These are phyloP conservation scores for Pulveroboletus sp. DNA, from an alignment of 768 basidiomycete species.

Conservation along the genomic window DNA sequence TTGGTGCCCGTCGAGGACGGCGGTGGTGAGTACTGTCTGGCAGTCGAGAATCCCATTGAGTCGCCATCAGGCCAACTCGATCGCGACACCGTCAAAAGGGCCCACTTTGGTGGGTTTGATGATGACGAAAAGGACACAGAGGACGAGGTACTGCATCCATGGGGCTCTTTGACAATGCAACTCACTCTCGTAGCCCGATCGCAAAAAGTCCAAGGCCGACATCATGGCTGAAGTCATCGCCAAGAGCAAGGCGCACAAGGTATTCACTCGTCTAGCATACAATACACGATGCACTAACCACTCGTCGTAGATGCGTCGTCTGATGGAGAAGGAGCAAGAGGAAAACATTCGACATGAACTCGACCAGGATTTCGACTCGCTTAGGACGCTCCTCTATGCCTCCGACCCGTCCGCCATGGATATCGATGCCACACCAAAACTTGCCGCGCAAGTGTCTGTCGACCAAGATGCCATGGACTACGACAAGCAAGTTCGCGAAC, in stretches of 20 bases:
- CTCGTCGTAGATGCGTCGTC: slow-evolving; percentile 68
- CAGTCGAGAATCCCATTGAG: background rate
- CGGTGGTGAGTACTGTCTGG: slow-evolving; percentile 32
- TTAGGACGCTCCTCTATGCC: slow-evolving; percentile 71
- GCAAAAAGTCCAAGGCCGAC: slow-evolving; percentile 91
- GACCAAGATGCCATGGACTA: slow-evolving; percentile 59
- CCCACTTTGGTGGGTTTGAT: slow-evolving; percentile 86
- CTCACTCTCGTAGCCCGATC: slow-evolving; percentile 53
- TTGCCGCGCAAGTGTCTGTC: background rate
- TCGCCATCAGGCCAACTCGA: slow-evolving; percentile 59
- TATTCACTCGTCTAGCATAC: slow-evolving; percentile 26
- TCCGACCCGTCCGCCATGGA: slow-evolving; percentile 46
- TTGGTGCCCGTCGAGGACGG: slow-evolving; percentile 50
- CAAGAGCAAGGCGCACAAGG: slow-evolving; percentile 96
- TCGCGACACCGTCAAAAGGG: slow-evolving; percentile 57
- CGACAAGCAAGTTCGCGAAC: slow-evolving; percentile 87
- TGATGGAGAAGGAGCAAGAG: slow-evolving; percentile 83
- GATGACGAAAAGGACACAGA: slow-evolving; percentile 58
- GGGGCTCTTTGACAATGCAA: background rate
- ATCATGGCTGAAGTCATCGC: slow-evolving; percentile 98
- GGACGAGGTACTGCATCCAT: slow-evolving; percentile 45
- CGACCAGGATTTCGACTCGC: slow-evolving; percentile 81
- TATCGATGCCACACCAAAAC: slow-evolving; percentile 20
- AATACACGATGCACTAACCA: background rate
- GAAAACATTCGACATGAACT: slow-evolving; percentile 84